Base-by-base conservation (phyloP, 176 grass and related monocot species). In the Guadua angustifolia region DNA sequence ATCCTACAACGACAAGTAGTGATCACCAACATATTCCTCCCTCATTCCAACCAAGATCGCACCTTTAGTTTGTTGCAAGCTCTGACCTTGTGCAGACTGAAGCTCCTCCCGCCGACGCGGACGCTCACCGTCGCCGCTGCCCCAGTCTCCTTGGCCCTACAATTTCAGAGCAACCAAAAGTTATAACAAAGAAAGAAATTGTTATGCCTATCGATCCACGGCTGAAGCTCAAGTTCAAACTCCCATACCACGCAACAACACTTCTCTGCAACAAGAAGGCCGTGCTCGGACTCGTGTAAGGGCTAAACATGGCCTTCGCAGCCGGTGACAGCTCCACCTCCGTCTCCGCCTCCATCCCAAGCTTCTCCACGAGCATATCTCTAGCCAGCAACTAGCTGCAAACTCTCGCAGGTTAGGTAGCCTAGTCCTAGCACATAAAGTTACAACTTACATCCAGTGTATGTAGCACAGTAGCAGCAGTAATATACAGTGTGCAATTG, bases 31-130 rank as follows among this genome's bases (percentile, higher is more conserved):
- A 3, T 13, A 46, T 32, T 26, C 0, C 12, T 6, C 47, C 17
- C 9, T 46, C 47, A 7, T 17, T 9, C 24, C 0, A 17, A 65
- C 40, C 17, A 82, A 53, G 50, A 67, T 5, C 44, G 39, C 25
- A 10, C 14, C 57, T 25, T 64, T 11, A 11, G 42, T 13, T 67
- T 1, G 29, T 68, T 7, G 19, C 9, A n/a, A 57, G 46, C 19
- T 64, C 83, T 42, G 47, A 94, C 95, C 92, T 88, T 91, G 83
- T 98, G 95, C 35, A 98, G 89, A 29, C 85, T 51, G 51, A 91
- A 95, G 79, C 79, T 95, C 62, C 78, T 84, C 24, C 78, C 95
- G 0, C 71, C 82, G 4, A 93, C 62, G 53, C 77, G 79, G 47
- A 98, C 86, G 33, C 77, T 77, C 46, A 98, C 82, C 39, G 86